These are phyloP conservation scores for Cyclospora cayetanensis DNA, from an alignment of 169 alveolate genomes.

Conservation along the genomic window DNA sequence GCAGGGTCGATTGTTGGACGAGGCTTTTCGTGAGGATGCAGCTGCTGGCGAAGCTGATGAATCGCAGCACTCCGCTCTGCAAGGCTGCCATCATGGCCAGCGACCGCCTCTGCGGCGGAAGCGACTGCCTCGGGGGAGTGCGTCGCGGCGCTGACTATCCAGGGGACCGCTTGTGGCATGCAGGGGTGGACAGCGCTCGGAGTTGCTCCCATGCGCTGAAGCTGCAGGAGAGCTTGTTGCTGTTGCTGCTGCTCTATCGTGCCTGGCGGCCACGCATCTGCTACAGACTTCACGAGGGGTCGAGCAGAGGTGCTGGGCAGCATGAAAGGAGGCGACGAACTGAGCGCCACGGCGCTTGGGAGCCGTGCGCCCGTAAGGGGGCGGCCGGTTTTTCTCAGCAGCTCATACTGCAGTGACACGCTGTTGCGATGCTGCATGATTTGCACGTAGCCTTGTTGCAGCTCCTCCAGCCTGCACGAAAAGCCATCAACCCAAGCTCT, in stretches of 20 bases:
- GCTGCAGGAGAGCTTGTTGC: slow-evolving; percentile 44
- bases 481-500: too few relatives aligned
- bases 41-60: slow-evolving; percentile 45
- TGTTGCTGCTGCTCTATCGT: slow-evolving; percentile 38
- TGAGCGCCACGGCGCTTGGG: neutral
- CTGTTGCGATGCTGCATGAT: slow-evolving; percentile 58
- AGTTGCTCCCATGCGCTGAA: neutral
- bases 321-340: slow-evolving; percentile 59
- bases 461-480: slow-evolving; percentile 55
- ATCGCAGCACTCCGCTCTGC: slow-evolving; percentile 28
- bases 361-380: slow-evolving; percentile 52
- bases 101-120: neutral
- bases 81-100: too few relatives aligned
- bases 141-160: neutral
- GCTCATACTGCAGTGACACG: slow-evolving; percentile 68
- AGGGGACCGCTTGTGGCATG: too few relatives aligned
- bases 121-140: neutral
- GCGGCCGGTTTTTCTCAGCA: slow-evolving; percentile 56
- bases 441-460: slow-evolving; percentile 67
- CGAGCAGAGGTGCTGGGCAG: slow-evolving; percentile 59
- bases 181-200: too few relatives aligned
- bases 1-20: slow-evolving; percentile 68
- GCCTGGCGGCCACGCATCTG: slow-evolving; percentile 44
- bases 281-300: slow-evolving; percentile 10
- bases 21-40: slow-evolving; percentile 31